phyloP scores from a whole-genome alignment of 371 early-diverging fungal species.

The Haplosporangium sp. region DNA sequence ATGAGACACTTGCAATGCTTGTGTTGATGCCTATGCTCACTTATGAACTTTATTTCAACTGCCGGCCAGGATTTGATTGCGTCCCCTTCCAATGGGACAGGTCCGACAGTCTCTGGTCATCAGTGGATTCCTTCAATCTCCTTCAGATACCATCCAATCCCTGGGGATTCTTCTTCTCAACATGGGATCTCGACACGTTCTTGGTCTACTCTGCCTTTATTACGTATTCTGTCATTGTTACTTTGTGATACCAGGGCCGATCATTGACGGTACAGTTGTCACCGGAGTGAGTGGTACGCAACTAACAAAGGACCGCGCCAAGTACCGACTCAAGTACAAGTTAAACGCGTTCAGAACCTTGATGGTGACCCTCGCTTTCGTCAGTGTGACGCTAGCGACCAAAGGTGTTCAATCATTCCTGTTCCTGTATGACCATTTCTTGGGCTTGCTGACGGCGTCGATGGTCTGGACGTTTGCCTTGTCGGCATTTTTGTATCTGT shows the following conservation, averaged over 20 bases:
- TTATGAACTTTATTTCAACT: not conserved
- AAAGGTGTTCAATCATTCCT: not conserved
- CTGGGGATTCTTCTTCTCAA: not conserved
- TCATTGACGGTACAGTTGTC: not conserved
- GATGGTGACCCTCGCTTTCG: not conserved
- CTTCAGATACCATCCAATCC: not conserved
- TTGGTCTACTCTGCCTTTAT: not conserved
- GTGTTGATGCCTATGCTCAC: not conserved
- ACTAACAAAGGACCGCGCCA: not conserved
- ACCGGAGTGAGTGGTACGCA: not conserved
- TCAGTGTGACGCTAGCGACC: not conserved
- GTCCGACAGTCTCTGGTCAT: not conserved
- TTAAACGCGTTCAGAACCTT: not conserved
- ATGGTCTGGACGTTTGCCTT: not conserved
- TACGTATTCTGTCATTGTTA: not conserved
- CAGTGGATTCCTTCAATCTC: not conserved
- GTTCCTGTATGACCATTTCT: not conserved
- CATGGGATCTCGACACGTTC: slow-evolving; percentile 1
- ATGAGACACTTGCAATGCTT: not conserved
- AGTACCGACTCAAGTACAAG: not conserved
- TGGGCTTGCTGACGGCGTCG: not conserved
- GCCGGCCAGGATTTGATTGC: not conserved
- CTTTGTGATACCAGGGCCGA: not conserved
- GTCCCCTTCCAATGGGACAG: not conserved
- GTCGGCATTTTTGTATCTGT: not conserved